Evolutionary conservation across 2,329 filamentous ascomycete species (phyloP).

Genomic region (Fulvia fulva): DNA sequence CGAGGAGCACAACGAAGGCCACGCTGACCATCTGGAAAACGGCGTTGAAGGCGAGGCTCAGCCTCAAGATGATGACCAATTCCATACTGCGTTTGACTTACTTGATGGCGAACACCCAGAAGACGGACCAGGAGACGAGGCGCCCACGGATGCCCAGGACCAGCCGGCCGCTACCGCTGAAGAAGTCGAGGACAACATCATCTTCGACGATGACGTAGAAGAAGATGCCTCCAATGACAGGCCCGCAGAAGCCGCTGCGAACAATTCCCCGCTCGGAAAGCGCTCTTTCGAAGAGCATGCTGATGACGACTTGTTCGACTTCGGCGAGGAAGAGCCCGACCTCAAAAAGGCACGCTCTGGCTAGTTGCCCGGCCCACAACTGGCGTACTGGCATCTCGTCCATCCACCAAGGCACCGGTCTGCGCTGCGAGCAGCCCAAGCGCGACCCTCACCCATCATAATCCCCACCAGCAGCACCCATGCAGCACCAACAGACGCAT

Average conservation of each 20-base stretch:
- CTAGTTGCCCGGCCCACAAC: neutral
- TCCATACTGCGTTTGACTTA: conserved; percentile 18
- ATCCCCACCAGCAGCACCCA: neutral
- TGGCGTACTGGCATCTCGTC: neutral
- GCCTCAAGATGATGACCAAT: conserved; percentile 19
- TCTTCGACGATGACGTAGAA: conserved; percentile 28
- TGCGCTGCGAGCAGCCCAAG: neutral
- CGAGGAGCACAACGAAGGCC: neutral
- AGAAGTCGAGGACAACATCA: conserved; percentile 25
- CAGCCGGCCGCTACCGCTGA: conserved; percentile 3
- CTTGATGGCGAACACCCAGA: conserved; percentile 20
- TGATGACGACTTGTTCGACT: conserved; percentile 23
- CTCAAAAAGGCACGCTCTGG: conserved; percentile 23
- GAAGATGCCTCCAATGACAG: neutral
- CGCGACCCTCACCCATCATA: neutral
- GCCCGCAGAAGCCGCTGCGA: conserved; percentile 3
- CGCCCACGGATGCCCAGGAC: neutral
- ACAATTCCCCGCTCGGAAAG: conserved; percentile 30
- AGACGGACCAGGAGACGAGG: conserved; percentile 12
- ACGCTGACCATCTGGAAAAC: conserved; percentile 12
- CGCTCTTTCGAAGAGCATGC: conserved; percentile 30
- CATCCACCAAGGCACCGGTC: neutral
- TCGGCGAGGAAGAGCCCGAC: conserved; percentile 23
- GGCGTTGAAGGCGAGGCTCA: conserved; percentile 8
- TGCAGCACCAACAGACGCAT: neutral